phyloP scores from a whole-genome alignment of 768 basidiomycete genomes.

The Fibroporia radiculosa region DNA sequence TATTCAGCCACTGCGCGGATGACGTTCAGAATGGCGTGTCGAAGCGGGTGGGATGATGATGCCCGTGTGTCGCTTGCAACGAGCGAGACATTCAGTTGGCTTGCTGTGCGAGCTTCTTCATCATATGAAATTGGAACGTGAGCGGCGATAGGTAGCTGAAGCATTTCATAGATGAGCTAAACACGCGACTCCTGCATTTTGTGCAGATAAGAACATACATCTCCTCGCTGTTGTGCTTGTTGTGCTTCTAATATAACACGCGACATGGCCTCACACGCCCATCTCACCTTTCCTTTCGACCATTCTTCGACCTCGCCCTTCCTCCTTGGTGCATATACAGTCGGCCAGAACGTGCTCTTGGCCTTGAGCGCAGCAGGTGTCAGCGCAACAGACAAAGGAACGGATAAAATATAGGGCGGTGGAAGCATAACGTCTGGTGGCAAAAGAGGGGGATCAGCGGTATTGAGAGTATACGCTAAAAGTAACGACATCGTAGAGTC shows the following conservation, averaged over 20 bases:
- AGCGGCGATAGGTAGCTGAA: slow-evolving; percentile 74
- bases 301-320: slow-evolving; percentile 63
- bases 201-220: slow-evolving; percentile 36
- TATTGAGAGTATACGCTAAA: slow-evolving; percentile 29
- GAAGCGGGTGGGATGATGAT: slow-evolving; percentile 66
- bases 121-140: slow-evolving; percentile 54
- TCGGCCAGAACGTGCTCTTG: slow-evolving; percentile 84
- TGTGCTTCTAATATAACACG: slow-evolving; percentile 42
- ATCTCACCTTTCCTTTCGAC: slow-evolving; percentile 56
- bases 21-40: slow-evolving; percentile 77
- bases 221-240: slow-evolving; percentile 39
- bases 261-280: slow-evolving; percentile 70
- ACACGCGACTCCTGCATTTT: too few species aligned
- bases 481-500: slow-evolving; percentile 43
- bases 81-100: slow-evolving; percentile 28
- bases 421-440: slow-evolving; percentile 42
- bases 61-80: slow-evolving; percentile 64
- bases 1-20: slow-evolving; percentile 60
- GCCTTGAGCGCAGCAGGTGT: slow-evolving; percentile 55
- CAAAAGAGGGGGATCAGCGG: slow-evolving; percentile 33
- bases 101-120: slow-evolving; percentile 16
- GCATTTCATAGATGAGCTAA: too few species aligned
- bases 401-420: slow-evolving; percentile 46
- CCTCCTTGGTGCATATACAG: slow-evolving; percentile 59
- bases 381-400: slow-evolving; percentile 63